Conservation (phyloP, 164 flowering plant genomes). For the Dillenia turbinata region DNA sequence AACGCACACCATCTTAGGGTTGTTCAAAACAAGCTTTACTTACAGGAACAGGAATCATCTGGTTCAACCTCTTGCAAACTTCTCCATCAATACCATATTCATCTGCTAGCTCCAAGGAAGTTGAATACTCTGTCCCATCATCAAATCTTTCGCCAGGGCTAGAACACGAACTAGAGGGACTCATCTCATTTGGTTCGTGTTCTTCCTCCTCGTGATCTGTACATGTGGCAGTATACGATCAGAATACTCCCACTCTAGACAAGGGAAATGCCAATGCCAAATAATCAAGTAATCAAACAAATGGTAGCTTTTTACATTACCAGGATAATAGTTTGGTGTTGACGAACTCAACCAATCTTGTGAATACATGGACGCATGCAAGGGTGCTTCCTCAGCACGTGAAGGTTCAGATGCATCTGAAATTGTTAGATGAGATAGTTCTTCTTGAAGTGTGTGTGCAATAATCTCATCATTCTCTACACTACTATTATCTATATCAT, state of each 20-base stretch:
- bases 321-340: too few relatives aligned
- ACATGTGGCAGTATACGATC: slow-evolving; percentile 1
- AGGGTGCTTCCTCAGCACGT: too few relatives aligned
- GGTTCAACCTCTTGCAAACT: slow-evolving; percentile 70
- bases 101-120: slow-evolving; percentile 50
- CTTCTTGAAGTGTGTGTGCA: too few relatives aligned
- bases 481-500: too few relatives aligned
- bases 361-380: too few relatives aligned
- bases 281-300: not conserved
- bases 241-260: not conserved
- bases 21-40: slow-evolving; percentile 22
- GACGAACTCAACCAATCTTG: too few relatives aligned
- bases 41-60: slow-evolving; percentile 80
- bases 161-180: slow-evolving; percentile 52
- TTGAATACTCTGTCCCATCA: slow-evolving; percentile 52
- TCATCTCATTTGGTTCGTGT: slow-evolving; percentile 43
- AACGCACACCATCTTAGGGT: not conserved
- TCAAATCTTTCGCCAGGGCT: slow-evolving; percentile 49
- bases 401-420: too few relatives aligned
- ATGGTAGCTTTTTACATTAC: not conserved
- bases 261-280: slow-evolving; percentile 1
- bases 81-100: slow-evolving; percentile 69
- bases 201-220: slow-evolving; percentile 42
- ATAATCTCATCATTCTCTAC: too few relatives aligned
- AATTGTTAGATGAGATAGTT: too few relatives aligned